Evolutionary conservation across 2,329 filamentous ascomycete species (phyloP).

Genomic region (Chaetomium globosum): DNA sequence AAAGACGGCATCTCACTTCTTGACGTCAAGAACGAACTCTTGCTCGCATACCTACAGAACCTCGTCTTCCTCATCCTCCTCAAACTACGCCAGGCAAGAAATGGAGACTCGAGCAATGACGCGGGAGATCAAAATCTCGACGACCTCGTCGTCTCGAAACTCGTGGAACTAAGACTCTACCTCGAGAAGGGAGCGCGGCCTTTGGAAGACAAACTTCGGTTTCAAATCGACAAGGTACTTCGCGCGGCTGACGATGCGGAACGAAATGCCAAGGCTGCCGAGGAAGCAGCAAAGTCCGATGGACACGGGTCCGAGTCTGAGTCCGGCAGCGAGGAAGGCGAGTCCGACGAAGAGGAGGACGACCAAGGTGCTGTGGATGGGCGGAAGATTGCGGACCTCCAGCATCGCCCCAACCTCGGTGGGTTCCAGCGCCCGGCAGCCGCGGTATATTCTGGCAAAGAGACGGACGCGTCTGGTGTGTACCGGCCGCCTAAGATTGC

Average conservation of each 20-base stretch:
- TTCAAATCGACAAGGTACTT: conserved; percentile 93
- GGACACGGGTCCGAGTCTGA: conserved; percentile 34
- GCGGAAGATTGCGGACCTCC: conserved; percentile 37
- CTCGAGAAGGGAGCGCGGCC: conserved; percentile 90
- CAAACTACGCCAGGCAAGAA: conserved; percentile 66
- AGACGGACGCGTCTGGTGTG: conserved; percentile 63
- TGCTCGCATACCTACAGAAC: conserved; percentile 93
- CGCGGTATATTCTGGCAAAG: conserved; percentile 38
- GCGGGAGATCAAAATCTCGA: conserved; percentile 53
- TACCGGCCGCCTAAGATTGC: conserved; percentile 90
- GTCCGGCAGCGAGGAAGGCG: conserved; percentile 34
- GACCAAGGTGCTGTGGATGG: conserved; percentile 38
- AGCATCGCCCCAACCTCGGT: conserved; percentile 44
- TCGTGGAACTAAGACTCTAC: conserved; percentile 90
- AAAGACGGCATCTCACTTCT: conserved; percentile 90
- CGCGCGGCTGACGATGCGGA: conserved; percentile 79
- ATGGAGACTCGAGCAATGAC: conserved; percentile 37
- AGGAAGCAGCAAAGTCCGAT: conserved; percentile 42
- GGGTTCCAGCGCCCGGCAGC: conserved; percentile 45
- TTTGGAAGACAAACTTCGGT: conserved; percentile 85
- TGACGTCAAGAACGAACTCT: conserved; percentile 94
- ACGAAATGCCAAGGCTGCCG: conserved; percentile 47
- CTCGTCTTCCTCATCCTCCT: conserved; percentile 84
- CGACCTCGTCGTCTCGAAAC: conserved; percentile 75
- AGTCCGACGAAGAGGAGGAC: conserved; percentile 42